Evolutionary conservation across 208 protist genomes (phyloP), one percentile per base, ranked within the genome.

Genomic region (Crithidia brevicula): DNA sequence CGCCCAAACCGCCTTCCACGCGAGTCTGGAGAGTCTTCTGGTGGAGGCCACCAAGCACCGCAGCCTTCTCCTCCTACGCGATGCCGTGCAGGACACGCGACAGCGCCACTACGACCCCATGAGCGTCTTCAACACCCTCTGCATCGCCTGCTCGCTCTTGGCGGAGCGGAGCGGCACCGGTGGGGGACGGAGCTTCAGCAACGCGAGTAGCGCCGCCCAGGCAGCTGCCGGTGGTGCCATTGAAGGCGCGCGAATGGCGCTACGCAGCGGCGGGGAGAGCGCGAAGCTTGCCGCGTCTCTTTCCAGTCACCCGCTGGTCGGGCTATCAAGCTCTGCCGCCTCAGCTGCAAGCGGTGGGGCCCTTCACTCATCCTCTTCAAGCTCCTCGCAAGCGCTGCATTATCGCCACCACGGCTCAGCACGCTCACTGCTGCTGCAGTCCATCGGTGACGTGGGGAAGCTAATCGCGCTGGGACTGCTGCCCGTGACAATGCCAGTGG

Each of bases 401-500:
- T 70, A 76, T 46, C 62, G 81, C 16, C 59, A 82, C 18, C 67
- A 74, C 45, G 49, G 54, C 50, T 62, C 67, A 6, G 67, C 68
- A 22, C 77, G 83, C 0, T 4, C 28, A 13, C 50, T 94, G 23
- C 66, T 94, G 23, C 65, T 89, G 20, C 86, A 84, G 67, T 88
- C 70, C 23, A 72, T 94, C 36, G 73, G 72, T n/a, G 82, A 94
- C 53, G 38, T 94, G 10, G 79, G 79, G 9, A 89, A 88, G 51
- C 81, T 94, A 34, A 77, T 80, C 11, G 84, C 86, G n/a, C 74
- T 94, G 33, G 67, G 73, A 18, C 43, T 94, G 8, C 28, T 94
- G 53, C 84, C 89, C 13, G 70, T 89, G 49, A 81, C 77, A 9
- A 20, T 60, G 47, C 67, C 45, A 30, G 75, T 87, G 2, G 67